These are phyloP conservation scores for Tulasnella sp. DNA, from an alignment of 768 basidiomycete species.

Conservation along the genomic window DNA sequence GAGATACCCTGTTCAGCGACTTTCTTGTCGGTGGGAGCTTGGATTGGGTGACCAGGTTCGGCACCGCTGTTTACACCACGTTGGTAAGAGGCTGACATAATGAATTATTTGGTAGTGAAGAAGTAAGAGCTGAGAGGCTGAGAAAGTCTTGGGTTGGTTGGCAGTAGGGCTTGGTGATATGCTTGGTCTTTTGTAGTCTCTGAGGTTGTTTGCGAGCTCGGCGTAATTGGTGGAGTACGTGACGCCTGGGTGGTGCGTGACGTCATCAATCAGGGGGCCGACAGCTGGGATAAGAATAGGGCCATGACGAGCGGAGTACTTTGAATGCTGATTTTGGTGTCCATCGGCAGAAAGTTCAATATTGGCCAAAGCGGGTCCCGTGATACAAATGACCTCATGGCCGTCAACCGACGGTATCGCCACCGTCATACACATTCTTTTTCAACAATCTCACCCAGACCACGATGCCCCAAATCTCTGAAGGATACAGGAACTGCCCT, in stretches of 20 bases:
- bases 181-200: background rate
- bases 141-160: background rate
- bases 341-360: background rate
- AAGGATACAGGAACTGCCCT: too few species aligned
- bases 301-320: background rate
- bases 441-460: background rate
- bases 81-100: slow-evolving; percentile 9
- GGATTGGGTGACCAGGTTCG: slow-evolving; percentile 1
- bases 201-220: background rate
- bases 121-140: background rate
- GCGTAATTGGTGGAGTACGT: background rate
- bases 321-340: background rate
- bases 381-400: background rate
- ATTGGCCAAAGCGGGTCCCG: background rate
- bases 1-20: background rate
- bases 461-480: background rate
- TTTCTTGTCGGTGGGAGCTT: slow-evolving; percentile 7
- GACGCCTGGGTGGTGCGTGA: background rate
- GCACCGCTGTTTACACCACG: background rate
- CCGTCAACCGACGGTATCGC: background rate
- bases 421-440: background rate
- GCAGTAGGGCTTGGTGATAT: background rate
- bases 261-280: background rate
- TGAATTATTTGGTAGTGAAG: background rate
- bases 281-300: background rate